Conservation (phyloP, 805 yeast species). For the Cyberlindnera bimundalis region DNA sequence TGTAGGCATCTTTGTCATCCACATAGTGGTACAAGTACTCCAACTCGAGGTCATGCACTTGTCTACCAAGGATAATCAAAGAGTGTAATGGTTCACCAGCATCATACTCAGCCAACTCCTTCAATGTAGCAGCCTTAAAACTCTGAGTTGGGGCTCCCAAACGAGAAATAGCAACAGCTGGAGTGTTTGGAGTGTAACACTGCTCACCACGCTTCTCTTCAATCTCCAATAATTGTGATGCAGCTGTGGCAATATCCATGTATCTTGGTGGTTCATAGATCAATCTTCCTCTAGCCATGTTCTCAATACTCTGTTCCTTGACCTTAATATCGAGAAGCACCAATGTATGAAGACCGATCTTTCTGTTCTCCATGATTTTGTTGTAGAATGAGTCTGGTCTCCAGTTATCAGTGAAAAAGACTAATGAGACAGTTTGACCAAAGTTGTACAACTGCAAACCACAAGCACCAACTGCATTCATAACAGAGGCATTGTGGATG, state of each 20-base stretch:
- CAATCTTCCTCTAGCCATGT: constrained; percentile 86
- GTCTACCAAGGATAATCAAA: constrained; percentile 84
- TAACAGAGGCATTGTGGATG: constrained; percentile 92
- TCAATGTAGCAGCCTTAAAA: constrained; percentile 81
- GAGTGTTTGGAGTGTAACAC: constrained; percentile 84
- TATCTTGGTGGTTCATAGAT: constrained; percentile 97
- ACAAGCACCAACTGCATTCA: constrained; percentile 98
- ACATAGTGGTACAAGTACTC: constrained; percentile 80
- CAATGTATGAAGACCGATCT: constrained; percentile 87
- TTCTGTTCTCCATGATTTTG: constrained; percentile 84
- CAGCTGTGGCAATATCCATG: constrained; percentile 89
- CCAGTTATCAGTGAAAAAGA: constrained; percentile 94
- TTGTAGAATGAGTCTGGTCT: constrained; percentile 94
- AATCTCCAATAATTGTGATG: constrained; percentile 80
- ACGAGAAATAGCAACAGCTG: constrained; percentile 91
- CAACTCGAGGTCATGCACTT: constrained; percentile 87
- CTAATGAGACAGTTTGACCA: constrained; percentile 96
- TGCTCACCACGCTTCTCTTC: constrained; percentile 73
- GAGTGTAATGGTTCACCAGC: constrained; percentile 96
- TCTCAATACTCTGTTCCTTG: constrained; percentile 92
- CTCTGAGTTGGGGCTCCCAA: constrained; percentile 81
- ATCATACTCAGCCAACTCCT: constrained; percentile 75
- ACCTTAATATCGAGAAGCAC: constrained; percentile 90
- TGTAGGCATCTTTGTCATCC: constrained; percentile 51
- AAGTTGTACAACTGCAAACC: constrained; percentile 92